Evolutionary conservation across 164 flowering plant species (phyloP), one percentile per base, ranked within the genome.

Genomic region (Piper betle): DNA sequence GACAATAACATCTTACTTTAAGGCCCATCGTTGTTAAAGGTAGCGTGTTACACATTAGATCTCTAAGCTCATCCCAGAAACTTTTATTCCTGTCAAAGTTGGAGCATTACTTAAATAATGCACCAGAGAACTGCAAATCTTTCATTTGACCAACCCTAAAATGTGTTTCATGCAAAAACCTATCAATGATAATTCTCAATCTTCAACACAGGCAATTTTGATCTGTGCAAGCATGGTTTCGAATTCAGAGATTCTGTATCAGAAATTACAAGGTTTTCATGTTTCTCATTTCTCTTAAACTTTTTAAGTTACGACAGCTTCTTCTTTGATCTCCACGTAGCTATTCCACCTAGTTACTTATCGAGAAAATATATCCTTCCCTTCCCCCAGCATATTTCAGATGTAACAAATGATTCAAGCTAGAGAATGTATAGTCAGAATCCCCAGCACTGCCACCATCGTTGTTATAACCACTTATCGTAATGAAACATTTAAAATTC

Each of bases 1-100:
- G 3, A 18, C 6, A 25, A 25, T 19, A 39, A 60, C 54, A 62
- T 15, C 89, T 80, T 76, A 91, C 99, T 66, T 73, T 80, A 50
- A 94, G 70, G 72, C 88, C 90, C 66, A 94, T 64, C 65, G 58
- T 50, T 63, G 78, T 58, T 42, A 93, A 69, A 13, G 85, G 84
- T 59, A 92, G 86, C 67, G 66, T 73, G 64, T 64, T 87, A 70
- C 67, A 77, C 62, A 66, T 77, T 41, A 86, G 73, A 68, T 83
- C 12, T 40, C 73, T 82, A 53, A 68, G 48, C 53, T 71, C 79
- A 62, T 79, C 92, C 62, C 64, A 65, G 54, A 66, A 79, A 71
- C 68, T 63, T 71, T 81, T 81, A 53, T 78, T 82, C 81, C 97
- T 88, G 85, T 62, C 75, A 74, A 57, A 37, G 10, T 46, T 46